Base-by-base conservation (phyloP, 73 alveolate species). In the Uronychia binucleata region DNA sequence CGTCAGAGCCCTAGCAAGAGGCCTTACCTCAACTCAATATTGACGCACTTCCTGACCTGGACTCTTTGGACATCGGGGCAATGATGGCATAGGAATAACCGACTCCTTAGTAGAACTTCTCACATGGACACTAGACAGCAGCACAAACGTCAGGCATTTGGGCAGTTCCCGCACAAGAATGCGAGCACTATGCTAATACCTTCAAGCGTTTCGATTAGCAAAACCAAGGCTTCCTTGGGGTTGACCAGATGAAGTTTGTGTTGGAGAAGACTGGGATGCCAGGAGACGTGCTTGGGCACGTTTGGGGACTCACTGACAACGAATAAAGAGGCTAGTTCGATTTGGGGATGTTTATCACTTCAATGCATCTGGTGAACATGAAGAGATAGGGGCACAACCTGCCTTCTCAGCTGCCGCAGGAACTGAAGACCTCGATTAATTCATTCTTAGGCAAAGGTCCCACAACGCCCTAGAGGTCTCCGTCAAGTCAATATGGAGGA, bases 331-430 rank as follows among this genome's bases (percentile, higher is more conserved):
- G 94, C 29, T 84, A 80, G 33, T 87, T 93, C 57, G 87, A 86
- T 32, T 28, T 31, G 80, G 34, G 34, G 28, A 78, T 90, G 85
- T 93, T 90, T 76, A 29, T 77, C 35, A 85, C 77, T 34, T 92
- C 97, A 1, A 90, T 93, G 91, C 97, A 93, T 80, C 79, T 84
- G 27, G 75, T 86, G 34, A 78, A 83, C 30, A 88, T 59, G 84
- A 85, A 82, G 34, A 88, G 80, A 58, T 46, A 82, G 30, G 94
- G 94, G 0, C 28, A 58, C 0, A 86, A 82, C 26, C 35, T 83
- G 28, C 94, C 94, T 1, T 75, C 84, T 27, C 32, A 25, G n/a
- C 25, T 88, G 35, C 94, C 94, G 0, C 81, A 34, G 28, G 94
- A 82, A 27, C 5, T 82, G 26, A 58, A 31, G 28, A 77, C 87